Percentiles rank a stretch among this genome's conserved stretches.
phyloP scores from a whole-genome alignment of 192 early-diverging fungal species.

The Umbelopsis ramanniana region DNA sequence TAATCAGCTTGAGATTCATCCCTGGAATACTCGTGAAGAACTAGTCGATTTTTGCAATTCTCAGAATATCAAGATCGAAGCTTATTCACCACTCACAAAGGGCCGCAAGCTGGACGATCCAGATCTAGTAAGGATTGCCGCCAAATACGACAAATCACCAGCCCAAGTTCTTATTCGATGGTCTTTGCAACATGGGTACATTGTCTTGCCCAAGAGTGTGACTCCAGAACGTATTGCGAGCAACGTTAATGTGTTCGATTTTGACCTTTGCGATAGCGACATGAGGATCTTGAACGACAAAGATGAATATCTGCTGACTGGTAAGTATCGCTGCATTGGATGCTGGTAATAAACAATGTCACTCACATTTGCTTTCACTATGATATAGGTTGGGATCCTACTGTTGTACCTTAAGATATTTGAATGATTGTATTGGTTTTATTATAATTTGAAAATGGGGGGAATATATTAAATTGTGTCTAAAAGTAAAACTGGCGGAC shows the following conservation, averaged over 20 bases:
- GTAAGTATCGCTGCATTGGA: not conserved
- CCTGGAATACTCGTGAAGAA: slow-evolving; percentile 51
- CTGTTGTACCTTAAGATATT: not conserved
- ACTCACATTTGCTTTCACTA: not conserved
- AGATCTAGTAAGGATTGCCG: slow-evolving; percentile 48
- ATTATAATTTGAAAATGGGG: not conserved
- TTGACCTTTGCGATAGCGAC: slow-evolving; percentile 42
- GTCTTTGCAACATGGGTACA: slow-evolving; percentile 64
- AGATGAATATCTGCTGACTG: slow-evolving; percentile 10
- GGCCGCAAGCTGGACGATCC: slow-evolving; percentile 55
- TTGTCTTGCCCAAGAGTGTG: slow-evolving; percentile 72
- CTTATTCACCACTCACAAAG: slow-evolving; percentile 59
- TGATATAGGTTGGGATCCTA: slow-evolving; percentile 10
- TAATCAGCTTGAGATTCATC: slow-evolving; percentile 64
- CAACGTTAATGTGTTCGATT: slow-evolving; percentile 52
- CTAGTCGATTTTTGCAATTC: slow-evolving; percentile 48
- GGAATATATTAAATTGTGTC: slow-evolving; percentile 13
- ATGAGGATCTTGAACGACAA: not conserved
- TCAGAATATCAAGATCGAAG: slow-evolving; percentile 57
- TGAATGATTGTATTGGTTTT: not conserved
- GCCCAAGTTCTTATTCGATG: slow-evolving; percentile 66
- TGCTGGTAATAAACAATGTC: not conserved
- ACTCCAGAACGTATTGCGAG: slow-evolving; percentile 45
- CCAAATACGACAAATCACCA: slow-evolving; percentile 55
- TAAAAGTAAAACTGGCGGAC: slow-evolving; percentile 82